phyloP scores from a whole-genome alignment of 192 early-diverging fungal genomes.

The Phycomyces nitens region DNA sequence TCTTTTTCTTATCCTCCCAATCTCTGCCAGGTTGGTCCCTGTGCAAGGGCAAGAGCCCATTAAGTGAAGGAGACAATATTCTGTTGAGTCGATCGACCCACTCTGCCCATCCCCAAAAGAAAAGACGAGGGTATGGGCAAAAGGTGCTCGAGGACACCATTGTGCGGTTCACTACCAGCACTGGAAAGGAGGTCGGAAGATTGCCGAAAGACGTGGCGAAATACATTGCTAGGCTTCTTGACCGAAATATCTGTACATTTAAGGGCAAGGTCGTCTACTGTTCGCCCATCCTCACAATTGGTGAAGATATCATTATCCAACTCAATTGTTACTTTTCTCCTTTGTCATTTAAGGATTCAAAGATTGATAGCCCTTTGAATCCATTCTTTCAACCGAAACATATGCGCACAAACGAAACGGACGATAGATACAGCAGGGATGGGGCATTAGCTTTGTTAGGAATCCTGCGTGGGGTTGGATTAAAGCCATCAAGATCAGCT shows the following conservation, averaged over 20 bases:
- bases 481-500: slow-evolving; percentile 20
- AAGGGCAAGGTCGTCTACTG: slow-evolving; percentile 41
- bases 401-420: background rate
- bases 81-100: slow-evolving; percentile 32
- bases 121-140: slow-evolving; percentile 6
- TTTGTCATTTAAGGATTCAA: slow-evolving; percentile 14
- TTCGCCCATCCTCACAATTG: slow-evolving; percentile 25
- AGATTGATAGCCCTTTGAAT: background rate
- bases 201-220: slow-evolving; percentile 36
- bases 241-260: slow-evolving; percentile 44
- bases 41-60: slow-evolving; percentile 36
- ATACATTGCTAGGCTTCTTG: slow-evolving; percentile 46
- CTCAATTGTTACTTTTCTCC: slow-evolving; percentile 36
- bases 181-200: slow-evolving; percentile 45
- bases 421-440: slow-evolving; percentile 8
- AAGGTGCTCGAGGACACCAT: slow-evolving; percentile 39
- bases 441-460: slow-evolving; percentile 20
- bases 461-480: slow-evolving; percentile 15
- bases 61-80: slow-evolving; percentile 36
- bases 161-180: slow-evolving; percentile 41
- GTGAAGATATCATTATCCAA: slow-evolving; percentile 44
- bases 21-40: slow-evolving; percentile 40
- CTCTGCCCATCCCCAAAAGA: slow-evolving; percentile 20
- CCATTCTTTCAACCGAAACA: background rate
- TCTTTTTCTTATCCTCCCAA: slow-evolving; percentile 24